Base-by-base conservation (phyloP, 331 rosid species). In the Erythrophleum ivorense region DNA sequence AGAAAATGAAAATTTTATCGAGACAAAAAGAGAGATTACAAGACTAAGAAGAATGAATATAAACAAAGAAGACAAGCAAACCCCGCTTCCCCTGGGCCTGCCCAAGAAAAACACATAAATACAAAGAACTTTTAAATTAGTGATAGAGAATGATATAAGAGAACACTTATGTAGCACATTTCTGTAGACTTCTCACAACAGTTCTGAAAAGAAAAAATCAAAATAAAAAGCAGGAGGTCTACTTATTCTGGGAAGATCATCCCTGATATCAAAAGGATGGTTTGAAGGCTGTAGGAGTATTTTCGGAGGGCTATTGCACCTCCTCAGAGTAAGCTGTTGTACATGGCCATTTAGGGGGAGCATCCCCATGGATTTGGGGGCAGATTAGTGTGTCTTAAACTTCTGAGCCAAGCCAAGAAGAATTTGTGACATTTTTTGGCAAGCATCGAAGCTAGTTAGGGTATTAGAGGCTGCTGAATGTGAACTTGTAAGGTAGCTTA, bases 31-130 rank as follows among this genome's bases (percentile, higher is more conserved):
- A 19, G 64, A 58, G 34, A 58, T 21, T 55, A 6, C 62, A 58
- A 58, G 33, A 58, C 3, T 58, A 58, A 58, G 34, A 21, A 24
- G 14, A 33, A 19, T n/a, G 54, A 58, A 9, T 2, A 19, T n/a
- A 58, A 58, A 59, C 73, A 65, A 46, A 69, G 48, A 9, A 19
- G 48, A 68, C 69, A 77, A 79, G 53, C 24, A 13, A 64, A 33
- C n/a, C 0, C 70, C 19, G 0, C 45, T 31, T 4, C 43, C n/a
- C 10, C 19, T 9, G 40, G 45, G 15, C 8, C 7, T 1, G 18
- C 68, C 1, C 3, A 31, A 62, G 69, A 64, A 14, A 64, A 31
- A 34, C 0, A 38, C 43, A 31, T 9, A 34, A 64, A 34, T 34
- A 64, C 24, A 33, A 13, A 16, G 3, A 11, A 31, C n/a, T 34